These are phyloP conservation scores for Termitomyces sp. DNA, from an alignment of 768 basidiomycete species.

Conservation along the genomic window DNA sequence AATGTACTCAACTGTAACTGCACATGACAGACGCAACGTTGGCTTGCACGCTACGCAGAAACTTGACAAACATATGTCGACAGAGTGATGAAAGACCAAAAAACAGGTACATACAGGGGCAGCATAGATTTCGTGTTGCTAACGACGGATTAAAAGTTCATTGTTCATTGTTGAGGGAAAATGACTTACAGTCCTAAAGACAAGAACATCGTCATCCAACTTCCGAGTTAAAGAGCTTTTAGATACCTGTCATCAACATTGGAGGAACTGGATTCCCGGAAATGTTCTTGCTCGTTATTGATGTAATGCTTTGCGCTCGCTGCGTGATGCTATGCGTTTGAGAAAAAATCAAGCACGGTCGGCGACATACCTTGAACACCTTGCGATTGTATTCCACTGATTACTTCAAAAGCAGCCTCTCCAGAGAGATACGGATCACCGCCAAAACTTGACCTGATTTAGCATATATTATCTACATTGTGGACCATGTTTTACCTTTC, in stretches of 20 bases:
- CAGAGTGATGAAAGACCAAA: background rate
- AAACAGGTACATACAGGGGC: constrained; percentile 33
- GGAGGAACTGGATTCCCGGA: constrained; percentile 32
- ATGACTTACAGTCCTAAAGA: constrained; percentile 25
- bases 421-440: constrained; percentile 50
- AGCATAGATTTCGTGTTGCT: constrained; percentile 55
- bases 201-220: background rate
- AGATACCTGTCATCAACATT: constrained; percentile 38
- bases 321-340: constrained; percentile 2
- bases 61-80: constrained; percentile 18
- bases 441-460: constrained; percentile 29
- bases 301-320: constrained; percentile 40
- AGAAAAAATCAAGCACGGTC: background rate
- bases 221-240: background rate
- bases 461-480: background rate
- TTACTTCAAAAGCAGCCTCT: constrained; percentile 49
- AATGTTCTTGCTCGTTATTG: constrained; percentile 47
- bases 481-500: constrained; percentile 32
- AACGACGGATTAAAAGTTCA: background rate
- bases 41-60: constrained; percentile 56
- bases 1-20: constrained; percentile 39
- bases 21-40: constrained; percentile 66
- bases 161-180: background rate
- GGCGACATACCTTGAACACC: constrained; percentile 39
- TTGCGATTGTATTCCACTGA: constrained; percentile 44